A percentile compares a stretch with the other conserved stretches of the same genome.
Conservation (phyloP, 108 stramenopile genomes). For the Mediolabrus comicus region DNA sequence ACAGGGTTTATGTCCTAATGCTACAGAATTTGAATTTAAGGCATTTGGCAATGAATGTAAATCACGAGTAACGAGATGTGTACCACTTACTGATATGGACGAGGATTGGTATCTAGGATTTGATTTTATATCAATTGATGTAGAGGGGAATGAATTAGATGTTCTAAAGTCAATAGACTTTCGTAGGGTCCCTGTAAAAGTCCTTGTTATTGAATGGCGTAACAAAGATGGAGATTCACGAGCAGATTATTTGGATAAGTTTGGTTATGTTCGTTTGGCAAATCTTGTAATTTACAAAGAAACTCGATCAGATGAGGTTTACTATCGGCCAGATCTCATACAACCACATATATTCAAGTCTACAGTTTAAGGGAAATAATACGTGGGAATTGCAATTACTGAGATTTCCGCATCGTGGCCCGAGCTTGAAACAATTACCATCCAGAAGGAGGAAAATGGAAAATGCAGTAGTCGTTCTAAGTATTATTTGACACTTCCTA, state of each 20-base stretch:
- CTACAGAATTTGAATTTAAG: background rate
- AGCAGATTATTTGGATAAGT: slow-evolving; percentile 8
- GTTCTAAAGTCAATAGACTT: slow-evolving; percentile 14
- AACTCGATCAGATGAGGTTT: slow-evolving; percentile 5
- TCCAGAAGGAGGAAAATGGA: background rate
- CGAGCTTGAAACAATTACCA: no score
- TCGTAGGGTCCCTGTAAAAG: slow-evolving; percentile 1
- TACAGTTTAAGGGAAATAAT: no score
- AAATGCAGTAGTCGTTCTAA: background rate
- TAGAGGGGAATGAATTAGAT: slow-evolving; percentile 9
- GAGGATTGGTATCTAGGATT: slow-evolving; percentile 7
- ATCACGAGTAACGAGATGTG: background rate
- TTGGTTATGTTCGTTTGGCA: slow-evolving; percentile 3
- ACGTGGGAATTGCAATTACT: no score
- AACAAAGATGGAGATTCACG: background rate
- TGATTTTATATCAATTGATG: slow-evolving; percentile 18
- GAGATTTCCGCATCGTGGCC: no score
- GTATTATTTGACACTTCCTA: background rate
- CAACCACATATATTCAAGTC: no score
- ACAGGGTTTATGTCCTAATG: slow-evolving; percentile 2
- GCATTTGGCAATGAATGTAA: slow-evolving; percentile 18
- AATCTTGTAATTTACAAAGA: background rate
- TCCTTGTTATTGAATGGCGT: slow-evolving; percentile 18
- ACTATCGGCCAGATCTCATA: slow-evolving; percentile 14
- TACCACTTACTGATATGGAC: background rate